Conservation (phyloP, 139 green algal genomes). For the Picochlorum sp. region DNA sequence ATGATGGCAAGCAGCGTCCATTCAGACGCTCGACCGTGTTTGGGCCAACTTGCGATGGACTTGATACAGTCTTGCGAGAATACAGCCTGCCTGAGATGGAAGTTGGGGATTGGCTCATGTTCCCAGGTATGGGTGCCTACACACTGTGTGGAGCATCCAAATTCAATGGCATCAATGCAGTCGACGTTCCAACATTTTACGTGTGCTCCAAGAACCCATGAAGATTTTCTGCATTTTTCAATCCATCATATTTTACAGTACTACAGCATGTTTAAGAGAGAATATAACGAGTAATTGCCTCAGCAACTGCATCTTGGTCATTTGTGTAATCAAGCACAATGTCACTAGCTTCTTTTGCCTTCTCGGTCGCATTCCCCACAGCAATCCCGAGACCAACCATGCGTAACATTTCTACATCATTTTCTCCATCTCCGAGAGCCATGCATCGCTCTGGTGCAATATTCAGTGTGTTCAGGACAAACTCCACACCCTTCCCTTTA, state of each 20-base stretch:
- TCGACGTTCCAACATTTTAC: conserved; percentile 35
- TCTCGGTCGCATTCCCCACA: conserved; percentile 16
- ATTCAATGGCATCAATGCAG: conserved; percentile 65
- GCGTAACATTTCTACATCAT: conserved; percentile 84
- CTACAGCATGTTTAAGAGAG: too few species aligned
- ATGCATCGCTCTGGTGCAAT: conserved; percentile 45
- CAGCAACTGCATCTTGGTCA: conserved; percentile 79
- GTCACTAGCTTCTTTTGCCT: conserved; percentile 24
- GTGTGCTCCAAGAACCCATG: conserved; percentile 22
- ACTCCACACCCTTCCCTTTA: conserved; percentile 51
- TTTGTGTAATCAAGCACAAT: conserved; percentile 53
- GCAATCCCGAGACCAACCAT: conserved; percentile 85
- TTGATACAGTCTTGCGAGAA: conserved; percentile 73
- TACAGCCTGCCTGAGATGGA: conserved; percentile 50
- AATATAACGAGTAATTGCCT: conserved; percentile 46
- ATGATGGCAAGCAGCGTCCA: conserved; percentile 33
- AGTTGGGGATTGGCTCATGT: conserved; percentile 90
- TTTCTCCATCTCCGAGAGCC: conserved; percentile 82
- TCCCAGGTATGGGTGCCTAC: conserved; percentile 87
- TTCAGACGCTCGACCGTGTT: conserved; percentile 60
- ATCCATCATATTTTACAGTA: too few species aligned
- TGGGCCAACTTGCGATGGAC: conserved; percentile 81
- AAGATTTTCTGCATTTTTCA: neutral
- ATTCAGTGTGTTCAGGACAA: conserved; percentile 38
- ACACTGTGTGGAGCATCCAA: conserved; percentile 74